Evolutionary conservation across 1,284 basidiomycete genomes (phyloP).

Genomic region (Golubevia sp.): DNA sequence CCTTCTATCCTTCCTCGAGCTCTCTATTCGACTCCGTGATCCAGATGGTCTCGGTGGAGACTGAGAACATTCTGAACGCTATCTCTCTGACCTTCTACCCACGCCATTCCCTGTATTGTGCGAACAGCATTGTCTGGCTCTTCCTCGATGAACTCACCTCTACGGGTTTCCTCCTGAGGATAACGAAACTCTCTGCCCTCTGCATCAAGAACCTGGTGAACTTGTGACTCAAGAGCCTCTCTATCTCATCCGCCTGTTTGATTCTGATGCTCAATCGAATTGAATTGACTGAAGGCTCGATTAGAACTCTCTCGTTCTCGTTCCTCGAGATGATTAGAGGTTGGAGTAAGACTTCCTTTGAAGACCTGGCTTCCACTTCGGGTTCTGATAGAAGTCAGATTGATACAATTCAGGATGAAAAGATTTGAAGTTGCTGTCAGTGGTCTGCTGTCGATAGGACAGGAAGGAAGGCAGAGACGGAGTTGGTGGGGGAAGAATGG

Average conservation of each 20-base stretch:
- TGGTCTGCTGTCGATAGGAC: not conserved
- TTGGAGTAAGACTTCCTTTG: slow-evolving; percentile 78
- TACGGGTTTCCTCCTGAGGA: slow-evolving; percentile 91
- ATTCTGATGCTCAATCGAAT: slow-evolving; percentile 95
- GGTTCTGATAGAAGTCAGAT: slow-evolving; percentile 72
- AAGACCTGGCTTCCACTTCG: slow-evolving; percentile 63
- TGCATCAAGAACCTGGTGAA: slow-evolving; percentile 99
- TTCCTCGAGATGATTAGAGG: slow-evolving; percentile 92
- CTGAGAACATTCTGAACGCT: too few relatives aligned
- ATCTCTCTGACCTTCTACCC: too few relatives aligned
- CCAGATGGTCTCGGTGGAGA: too few relatives aligned
- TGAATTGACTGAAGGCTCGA: slow-evolving; percentile 96
- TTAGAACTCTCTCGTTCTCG: slow-evolving; percentile 92
- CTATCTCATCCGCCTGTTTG: slow-evolving; percentile 99
- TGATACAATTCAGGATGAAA: not conserved
- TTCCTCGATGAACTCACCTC: slow-evolving; percentile 69
- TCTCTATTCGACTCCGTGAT: too few relatives aligned
- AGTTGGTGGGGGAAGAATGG: not conserved
- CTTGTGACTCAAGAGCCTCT: slow-evolving; percentile 93
- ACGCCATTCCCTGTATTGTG: too few relatives aligned
- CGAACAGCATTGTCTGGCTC: too few relatives aligned
- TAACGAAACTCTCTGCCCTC: slow-evolving; percentile 94
- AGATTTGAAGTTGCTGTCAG: not conserved
- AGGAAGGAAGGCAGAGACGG: slow-evolving; percentile 1
- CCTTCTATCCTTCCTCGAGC: too few relatives aligned